These are phyloP conservation scores for Neocucurbitaria cava DNA, from an alignment of 2,329 filamentous ascomycete species.

Conservation along the genomic window DNA sequence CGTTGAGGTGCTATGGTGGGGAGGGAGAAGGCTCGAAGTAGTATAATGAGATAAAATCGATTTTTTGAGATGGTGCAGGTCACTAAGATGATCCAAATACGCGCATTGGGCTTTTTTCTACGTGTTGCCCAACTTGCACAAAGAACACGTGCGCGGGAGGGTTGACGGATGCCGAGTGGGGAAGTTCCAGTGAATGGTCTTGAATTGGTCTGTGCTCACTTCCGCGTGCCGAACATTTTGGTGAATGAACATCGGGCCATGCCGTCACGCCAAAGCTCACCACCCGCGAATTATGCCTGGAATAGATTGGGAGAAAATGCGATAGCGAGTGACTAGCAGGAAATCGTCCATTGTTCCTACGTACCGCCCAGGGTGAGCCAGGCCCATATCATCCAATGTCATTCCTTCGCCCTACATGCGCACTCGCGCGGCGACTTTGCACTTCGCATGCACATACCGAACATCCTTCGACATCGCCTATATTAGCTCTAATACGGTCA, in stretches of 20 bases:
- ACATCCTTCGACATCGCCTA: constrained; percentile 22
- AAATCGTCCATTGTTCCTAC: not conserved
- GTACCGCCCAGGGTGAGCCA: constrained; percentile 1
- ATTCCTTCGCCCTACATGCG: constrained; percentile 36
- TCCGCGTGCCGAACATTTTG: constrained; percentile 5
- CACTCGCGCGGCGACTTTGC: constrained; percentile 40
- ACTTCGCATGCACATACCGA: constrained; percentile 21
- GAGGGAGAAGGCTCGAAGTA: not conserved
- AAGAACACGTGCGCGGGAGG: too few species aligned
- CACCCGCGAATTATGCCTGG: constrained; percentile 9
- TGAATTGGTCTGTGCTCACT: not conserved
- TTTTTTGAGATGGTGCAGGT: too few species aligned
- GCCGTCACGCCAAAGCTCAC: not conserved
- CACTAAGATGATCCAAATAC: not conserved
- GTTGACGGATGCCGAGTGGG: not conserved
- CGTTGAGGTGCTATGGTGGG: constrained; percentile 35
- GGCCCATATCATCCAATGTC: constrained; percentile 31
- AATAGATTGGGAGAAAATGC: not conserved
- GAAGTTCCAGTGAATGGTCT: not conserved
- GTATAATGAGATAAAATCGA: too few species aligned
- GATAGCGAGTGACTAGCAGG: not conserved
- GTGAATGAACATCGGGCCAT: not conserved
- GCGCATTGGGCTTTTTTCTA: too few species aligned
- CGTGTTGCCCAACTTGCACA: too few species aligned
- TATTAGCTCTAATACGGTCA: constrained; percentile 30